These are phyloP conservation scores for Termitomyces sp. DNA, from an alignment of 768 basidiomycete genomes.

Conservation along the genomic window DNA sequence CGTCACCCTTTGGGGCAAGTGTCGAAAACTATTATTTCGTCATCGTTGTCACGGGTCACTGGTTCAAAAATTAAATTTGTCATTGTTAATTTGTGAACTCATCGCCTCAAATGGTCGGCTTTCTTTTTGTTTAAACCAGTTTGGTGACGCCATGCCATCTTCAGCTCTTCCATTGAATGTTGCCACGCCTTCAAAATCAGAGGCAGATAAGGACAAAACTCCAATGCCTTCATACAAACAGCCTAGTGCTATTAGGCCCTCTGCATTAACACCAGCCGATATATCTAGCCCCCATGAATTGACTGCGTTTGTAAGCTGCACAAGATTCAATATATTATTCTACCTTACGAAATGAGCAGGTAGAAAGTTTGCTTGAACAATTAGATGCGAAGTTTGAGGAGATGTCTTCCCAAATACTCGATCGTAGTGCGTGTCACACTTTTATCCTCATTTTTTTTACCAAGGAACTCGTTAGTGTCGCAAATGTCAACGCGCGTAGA, in stretches of 20 bases:
- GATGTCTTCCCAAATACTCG: constrained; percentile 87
- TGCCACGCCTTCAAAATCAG: constrained; percentile 49
- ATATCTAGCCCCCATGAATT: constrained; percentile 92
- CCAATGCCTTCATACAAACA: constrained; percentile 43
- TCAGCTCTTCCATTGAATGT: constrained; percentile 68
- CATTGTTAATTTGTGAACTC: neutral
- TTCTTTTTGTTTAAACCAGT: neutral
- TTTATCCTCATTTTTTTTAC: constrained; percentile 10
- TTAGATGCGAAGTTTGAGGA: constrained; percentile 90
- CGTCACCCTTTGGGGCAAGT: no score
- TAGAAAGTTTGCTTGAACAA: constrained; percentile 83
- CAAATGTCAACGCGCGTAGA: constrained; percentile 94
- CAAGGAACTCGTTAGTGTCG: constrained; percentile 52
- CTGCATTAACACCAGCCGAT: constrained; percentile 45
- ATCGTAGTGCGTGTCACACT: constrained; percentile 55
- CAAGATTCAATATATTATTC: neutral
- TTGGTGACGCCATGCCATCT: constrained; percentile 28
- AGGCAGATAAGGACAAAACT: constrained; percentile 47
- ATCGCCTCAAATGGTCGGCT: neutral
- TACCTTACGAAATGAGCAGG: constrained; percentile 37
- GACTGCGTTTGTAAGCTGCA: constrained; percentile 79
- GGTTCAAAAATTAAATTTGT: neutral
- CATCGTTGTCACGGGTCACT: no score
- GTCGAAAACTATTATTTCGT: no score
- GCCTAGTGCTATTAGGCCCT: constrained; percentile 30